phyloP scores from a whole-genome alignment of 2,329 filamentous ascomycete species.

The Aspergillus tanneri region DNA sequence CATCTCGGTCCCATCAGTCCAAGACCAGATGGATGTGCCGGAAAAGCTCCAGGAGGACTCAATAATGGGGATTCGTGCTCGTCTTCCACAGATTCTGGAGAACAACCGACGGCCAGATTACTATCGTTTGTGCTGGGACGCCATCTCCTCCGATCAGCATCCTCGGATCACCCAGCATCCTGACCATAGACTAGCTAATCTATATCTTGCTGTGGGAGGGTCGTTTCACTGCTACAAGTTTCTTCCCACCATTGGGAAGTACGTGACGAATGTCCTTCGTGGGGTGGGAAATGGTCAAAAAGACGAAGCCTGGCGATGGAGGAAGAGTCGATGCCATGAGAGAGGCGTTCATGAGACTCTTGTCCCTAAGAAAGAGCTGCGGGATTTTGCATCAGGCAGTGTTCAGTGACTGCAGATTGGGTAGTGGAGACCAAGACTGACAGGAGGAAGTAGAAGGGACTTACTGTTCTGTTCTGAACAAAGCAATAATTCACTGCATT shows the following conservation, averaged over 20 bases:
- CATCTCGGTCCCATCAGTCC: constrained; percentile 53
- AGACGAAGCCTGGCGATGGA: constrained; percentile 27
- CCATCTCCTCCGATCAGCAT: constrained; percentile 61
- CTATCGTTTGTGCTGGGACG: constrained; percentile 59
- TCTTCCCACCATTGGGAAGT: constrained; percentile 61
- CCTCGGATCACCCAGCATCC: constrained; percentile 58
- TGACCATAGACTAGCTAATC: constrained; percentile 49
- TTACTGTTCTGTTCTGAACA: too few species aligned
- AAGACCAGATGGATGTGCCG: constrained; percentile 45
- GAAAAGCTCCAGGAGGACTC: constrained; percentile 46
- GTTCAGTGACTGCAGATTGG: neutral
- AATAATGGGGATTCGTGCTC: constrained; percentile 22
- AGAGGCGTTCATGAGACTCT: constrained; percentile 32
- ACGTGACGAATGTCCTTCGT: constrained; percentile 40
- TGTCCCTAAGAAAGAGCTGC: constrained; percentile 26
- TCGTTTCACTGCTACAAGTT: constrained; percentile 68
- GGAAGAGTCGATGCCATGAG: constrained; percentile 11
- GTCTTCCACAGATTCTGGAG: constrained; percentile 32
- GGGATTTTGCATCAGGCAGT: constrained; percentile 15
- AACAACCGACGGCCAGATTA: constrained; percentile 37
- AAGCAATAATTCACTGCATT: too few species aligned
- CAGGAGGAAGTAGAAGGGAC: too few species aligned
- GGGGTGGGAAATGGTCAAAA: constrained; percentile 48
- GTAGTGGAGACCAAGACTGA: neutral
- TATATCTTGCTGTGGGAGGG: constrained; percentile 62